Evolutionary conservation across 176 grass and related monocot genomes (phyloP), one percentile per base, ranked within the genome.

Genomic region (Puya raimondii): DNA sequence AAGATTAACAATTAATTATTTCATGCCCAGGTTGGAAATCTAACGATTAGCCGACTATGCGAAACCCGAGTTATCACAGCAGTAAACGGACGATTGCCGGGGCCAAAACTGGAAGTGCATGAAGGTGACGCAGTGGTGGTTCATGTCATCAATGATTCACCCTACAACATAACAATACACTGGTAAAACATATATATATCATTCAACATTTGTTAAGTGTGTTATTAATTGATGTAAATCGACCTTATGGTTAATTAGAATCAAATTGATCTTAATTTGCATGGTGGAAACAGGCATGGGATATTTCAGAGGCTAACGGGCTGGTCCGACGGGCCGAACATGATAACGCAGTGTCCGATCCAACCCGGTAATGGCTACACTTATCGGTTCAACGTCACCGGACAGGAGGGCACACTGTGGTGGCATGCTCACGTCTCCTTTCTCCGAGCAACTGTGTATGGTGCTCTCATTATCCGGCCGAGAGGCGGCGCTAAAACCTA

Each of bases 51-150:
- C 2, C 23, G 73, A 3, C 50, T 75, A 4, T 75, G 73, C 25
- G 8, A 53, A 11, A 18, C 50, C 21, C 33, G 8, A 56, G 64
- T 75, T 9, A 56, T 75, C 1, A 75, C 73, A 4, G 73, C 50
- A 8, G 73, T 75, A 10, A 75, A 75, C 18, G 64, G 64, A 18
- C 63, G 11, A 11, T 22, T 67, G 8, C 73, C 73, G 1, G 73
- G 73, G 0, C 73, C 73, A 17, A 67, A 49, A 49, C 14, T 75
- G 12, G 64, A 75, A 12, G 73, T 53, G 0, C 11, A 75, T 6
- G 73, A 75, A 17, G 73, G 73, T 0, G 73, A 75, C 50, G 67
- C 63, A 16, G 13, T 67, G 14, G 73, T 75, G 3, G 49, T 75
- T 13, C 17, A 56, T 50, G 73, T 75, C 50, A 54, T 42, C 49